Percentiles rank a stretch among this genome's conserved stretches.
These are phyloP conservation scores for Leccinum broughii DNA, from an alignment of 768 basidiomycete species.

Conservation along the genomic window DNA sequence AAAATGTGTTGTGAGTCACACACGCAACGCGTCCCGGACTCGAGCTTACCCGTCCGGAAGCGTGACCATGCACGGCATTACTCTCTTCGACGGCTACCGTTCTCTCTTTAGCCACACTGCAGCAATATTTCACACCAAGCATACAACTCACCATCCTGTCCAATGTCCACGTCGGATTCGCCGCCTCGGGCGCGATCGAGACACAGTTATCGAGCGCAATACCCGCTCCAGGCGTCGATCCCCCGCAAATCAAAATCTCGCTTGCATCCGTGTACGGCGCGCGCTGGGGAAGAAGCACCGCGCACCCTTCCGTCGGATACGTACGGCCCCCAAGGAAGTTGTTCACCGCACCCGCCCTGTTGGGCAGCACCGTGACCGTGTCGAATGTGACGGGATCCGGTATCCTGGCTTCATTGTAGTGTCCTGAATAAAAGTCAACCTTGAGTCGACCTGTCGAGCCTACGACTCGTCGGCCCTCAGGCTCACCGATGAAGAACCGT, in stretches of 20 bases:
- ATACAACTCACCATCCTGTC: constrained; percentile 70
- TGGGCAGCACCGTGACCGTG: constrained; percentile 61
- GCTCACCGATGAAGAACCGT: constrained; percentile 69
- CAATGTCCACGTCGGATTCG: constrained; percentile 63
- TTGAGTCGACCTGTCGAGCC: not conserved
- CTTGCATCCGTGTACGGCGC: constrained; percentile 51
- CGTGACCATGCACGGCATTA: constrained; percentile 73
- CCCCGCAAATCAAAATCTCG: constrained; percentile 62
- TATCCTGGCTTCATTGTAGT: constrained; percentile 81
- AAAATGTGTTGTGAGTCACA: not conserved
- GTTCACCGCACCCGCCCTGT: constrained; percentile 73
- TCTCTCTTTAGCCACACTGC: not conserved
- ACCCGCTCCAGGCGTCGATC: constrained; percentile 53
- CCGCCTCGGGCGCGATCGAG: constrained; percentile 61
- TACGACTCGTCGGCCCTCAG: not conserved
- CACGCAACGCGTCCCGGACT: not conserved
- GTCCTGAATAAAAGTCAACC: constrained; percentile 41
- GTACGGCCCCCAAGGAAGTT: constrained; percentile 70
- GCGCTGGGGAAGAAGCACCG: constrained; percentile 65
- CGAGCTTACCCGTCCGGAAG: constrained; percentile 46
- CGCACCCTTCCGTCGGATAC: constrained; percentile 75
- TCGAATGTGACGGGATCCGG: constrained; percentile 64
- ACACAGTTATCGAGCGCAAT: constrained; percentile 70
- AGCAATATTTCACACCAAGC: constrained; percentile 39
- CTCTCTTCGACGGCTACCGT: constrained; percentile 62